Evolutionary conservation across 2,329 filamentous ascomycete species (phyloP), one percentile per base, ranked within the genome.

Genomic region (Fusarium kyushuense): DNA sequence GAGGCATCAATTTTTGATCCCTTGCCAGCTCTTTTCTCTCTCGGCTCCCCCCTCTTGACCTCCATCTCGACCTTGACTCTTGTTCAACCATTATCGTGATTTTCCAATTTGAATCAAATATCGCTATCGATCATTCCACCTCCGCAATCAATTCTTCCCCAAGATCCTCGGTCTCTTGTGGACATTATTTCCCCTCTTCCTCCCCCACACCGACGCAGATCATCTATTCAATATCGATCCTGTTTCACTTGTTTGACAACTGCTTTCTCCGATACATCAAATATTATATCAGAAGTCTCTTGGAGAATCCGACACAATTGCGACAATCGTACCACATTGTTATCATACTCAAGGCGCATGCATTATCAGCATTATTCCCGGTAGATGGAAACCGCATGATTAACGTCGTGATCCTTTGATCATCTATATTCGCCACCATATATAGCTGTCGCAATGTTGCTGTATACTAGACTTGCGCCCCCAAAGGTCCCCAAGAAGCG

Each of bases 401-500:
- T 65, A 54, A 62, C 38, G 59, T 32, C 62, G 43, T 65, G 63
- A 55, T 69, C 63, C 54, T 69, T 69, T 59, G 69, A 73, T 67
- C 59, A 58, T 69, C 52, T 69, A 54, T 56, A 61, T 42, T 75
- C 71, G 63, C 69, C 64, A 56, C 54, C 46, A 63, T 49, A 58
- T 54, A 62, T 41, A 51, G 23, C 38, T 27, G 49, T 51, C 52
- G 72, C 52, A 43, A 88, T 89, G 87, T 77, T 89, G 70, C 76
- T 89, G 43, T 89, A 87, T 73, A 87, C 86, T n/a, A 83, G 81
- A 75, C 77, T 84, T 49, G 86, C 86, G 59, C 76, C 82, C 46
- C 84, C 86, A n/a, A 89, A 87, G 76, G 79, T 82, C 43, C 86
- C 86, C 32, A 89, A 88, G 77, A 83, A 80, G 72, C 82, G 87